Conservation (phyloP, 2,329 filamentous ascomycete genomes). For the Alternaria tenuissima region DNA sequence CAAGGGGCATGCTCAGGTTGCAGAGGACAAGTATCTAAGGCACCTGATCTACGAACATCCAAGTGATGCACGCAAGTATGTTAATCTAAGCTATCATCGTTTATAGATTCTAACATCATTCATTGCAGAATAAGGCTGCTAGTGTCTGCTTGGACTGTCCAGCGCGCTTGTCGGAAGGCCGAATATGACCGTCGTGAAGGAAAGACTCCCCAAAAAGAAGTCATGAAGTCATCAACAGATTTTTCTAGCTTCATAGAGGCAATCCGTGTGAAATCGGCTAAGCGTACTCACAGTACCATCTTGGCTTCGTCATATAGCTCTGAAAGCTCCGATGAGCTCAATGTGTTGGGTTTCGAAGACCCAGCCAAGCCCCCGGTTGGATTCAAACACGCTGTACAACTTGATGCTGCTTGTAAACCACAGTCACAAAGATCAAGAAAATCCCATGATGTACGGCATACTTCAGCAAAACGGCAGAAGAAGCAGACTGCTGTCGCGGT, state of each 20-base stretch:
- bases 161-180: slow-evolving; percentile 4
- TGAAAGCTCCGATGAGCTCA: neutral
- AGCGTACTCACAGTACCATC: too few species aligned
- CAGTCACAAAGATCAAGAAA: neutral
- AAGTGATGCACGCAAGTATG: neutral
- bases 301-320: neutral
- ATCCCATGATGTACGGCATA: too few species aligned
- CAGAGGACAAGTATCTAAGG: neutral
- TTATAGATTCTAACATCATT: neutral
- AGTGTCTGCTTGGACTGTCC: neutral
- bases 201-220: neutral
- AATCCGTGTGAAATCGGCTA: neutral
- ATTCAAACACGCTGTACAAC: too few species aligned
- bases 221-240: neutral
- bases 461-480: too few species aligned
- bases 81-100: too few species aligned
- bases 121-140: neutral
- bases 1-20: neutral
- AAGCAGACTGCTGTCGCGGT: neutral
- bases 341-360: neutral
- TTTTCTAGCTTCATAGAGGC: neutral
- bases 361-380: too few species aligned
- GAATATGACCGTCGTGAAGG: neutral
- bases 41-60: neutral
- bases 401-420: neutral